phyloP scores from a whole-genome alignment of 176 grass and related monocot species.

The Bromus sterilis region DNA sequence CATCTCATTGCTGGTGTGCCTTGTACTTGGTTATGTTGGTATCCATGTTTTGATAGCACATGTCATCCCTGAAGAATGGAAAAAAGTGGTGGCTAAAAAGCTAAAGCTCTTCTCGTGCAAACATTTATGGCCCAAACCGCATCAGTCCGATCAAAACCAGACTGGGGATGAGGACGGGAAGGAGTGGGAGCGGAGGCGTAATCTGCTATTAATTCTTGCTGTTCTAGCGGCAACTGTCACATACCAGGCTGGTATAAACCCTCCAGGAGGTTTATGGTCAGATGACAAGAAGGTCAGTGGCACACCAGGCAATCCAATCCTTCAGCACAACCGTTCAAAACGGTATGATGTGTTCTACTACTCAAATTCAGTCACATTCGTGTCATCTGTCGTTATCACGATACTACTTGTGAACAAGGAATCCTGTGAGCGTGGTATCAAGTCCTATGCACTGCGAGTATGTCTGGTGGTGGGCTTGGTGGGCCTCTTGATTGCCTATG shows the following conservation, averaged over 20 bases:
- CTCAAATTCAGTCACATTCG: slow-evolving; percentile 26
- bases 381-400: slow-evolving; percentile 27
- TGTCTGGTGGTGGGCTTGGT: slow-evolving; percentile 33
- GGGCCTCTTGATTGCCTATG: slow-evolving; percentile 19
- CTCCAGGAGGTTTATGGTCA: slow-evolving; percentile 32
- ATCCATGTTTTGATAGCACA: neutral
- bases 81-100: neutral
- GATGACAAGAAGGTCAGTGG: neutral
- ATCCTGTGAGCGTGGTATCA: slow-evolving; percentile 38
- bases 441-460: slow-evolving; percentile 14
- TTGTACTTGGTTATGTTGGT: neutral
- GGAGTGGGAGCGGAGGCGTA: slow-evolving; percentile 24
- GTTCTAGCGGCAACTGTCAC: slow-evolving; percentile 26
- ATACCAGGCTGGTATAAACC: slow-evolving; percentile 28
- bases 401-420: slow-evolving; percentile 28
- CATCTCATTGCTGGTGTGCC: neutral
- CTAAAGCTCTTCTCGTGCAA: neutral
- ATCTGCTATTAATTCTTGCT: slow-evolving; percentile 32
- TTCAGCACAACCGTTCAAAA: slow-evolving; percentile 18
- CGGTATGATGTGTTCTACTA: slow-evolving; percentile 39
- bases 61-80: neutral
- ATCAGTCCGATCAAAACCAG: neutral
- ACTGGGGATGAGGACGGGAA: neutral
- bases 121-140: neutral
- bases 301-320: slow-evolving; percentile 17